Conservation (phyloP, 2,329 filamentous ascomycete genomes). For the Colletotrichum agaves region DNA sequence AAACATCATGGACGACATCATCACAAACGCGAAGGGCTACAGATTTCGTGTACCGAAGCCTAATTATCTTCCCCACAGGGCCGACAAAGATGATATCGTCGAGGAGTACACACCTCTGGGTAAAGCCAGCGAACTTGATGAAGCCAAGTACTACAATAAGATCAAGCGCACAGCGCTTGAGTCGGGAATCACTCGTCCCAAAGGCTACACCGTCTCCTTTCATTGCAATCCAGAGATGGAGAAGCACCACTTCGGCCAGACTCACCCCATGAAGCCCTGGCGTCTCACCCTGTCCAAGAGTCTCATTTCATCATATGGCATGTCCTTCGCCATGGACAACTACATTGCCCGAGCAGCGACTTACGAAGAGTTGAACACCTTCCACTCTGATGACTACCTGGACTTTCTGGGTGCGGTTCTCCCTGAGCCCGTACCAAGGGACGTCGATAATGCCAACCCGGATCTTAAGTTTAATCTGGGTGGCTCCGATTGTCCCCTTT, state of each 20-base stretch:
- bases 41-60: conserved; percentile 65
- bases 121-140: conserved; percentile 62
- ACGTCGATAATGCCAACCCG: conserved; percentile 72
- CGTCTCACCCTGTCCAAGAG: conserved; percentile 94
- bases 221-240: conserved; percentile 96
- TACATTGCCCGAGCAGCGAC: conserved; percentile 87
- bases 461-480: conserved; percentile 84
- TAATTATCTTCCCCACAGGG: conserved; percentile 68
- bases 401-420: conserved; percentile 83
- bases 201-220: conserved; percentile 92
- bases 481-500: conserved; percentile 94
- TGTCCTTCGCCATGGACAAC: conserved; percentile 97
- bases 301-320: conserved; percentile 92
- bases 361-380: conserved; percentile 86
- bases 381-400: conserved; percentile 90
- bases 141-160: conserved; percentile 66
- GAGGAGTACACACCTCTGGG: conserved; percentile 64
- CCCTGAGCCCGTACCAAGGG: conserved; percentile 70
- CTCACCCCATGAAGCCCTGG: conserved; percentile 99
- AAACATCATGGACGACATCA: neutral
- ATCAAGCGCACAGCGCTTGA: conserved; percentile 66
- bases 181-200: conserved; percentile 80
- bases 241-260: conserved; percentile 95
- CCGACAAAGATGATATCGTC: conserved; percentile 62
- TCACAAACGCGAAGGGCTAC: conserved; percentile 48